These are phyloP conservation scores for Phytophthora foliorum DNA, from an alignment of 352 stramenopile genomes.

Conservation along the genomic window DNA sequence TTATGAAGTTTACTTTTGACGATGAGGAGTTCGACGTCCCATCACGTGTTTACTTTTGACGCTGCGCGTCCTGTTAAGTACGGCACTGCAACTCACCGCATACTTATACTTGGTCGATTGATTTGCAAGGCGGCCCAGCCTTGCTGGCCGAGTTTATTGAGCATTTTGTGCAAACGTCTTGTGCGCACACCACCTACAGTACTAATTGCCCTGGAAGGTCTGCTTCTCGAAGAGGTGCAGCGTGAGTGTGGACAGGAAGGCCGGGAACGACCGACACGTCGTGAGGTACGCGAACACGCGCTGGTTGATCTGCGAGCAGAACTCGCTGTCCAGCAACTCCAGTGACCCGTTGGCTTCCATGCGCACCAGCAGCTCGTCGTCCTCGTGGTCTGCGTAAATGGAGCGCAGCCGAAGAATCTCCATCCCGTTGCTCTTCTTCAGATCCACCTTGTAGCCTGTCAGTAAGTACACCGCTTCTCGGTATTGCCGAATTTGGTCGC, in stretches of 20 bases:
- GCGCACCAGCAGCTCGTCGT: slow-evolving; percentile 87
- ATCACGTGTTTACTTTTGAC: slow-evolving; percentile 40
- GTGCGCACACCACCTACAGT: not conserved
- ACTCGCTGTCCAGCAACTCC: slow-evolving; percentile 89
- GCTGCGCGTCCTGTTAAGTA: not conserved
- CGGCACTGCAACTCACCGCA: slow-evolving; percentile 9
- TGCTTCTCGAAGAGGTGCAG: slow-evolving; percentile 92
- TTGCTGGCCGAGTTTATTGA: slow-evolving; percentile 12
- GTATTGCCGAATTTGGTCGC: slow-evolving; percentile 91
- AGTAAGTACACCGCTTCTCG: slow-evolving; percentile 91
- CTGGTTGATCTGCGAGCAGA: slow-evolving; percentile 68
- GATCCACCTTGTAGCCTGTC: slow-evolving; percentile 90
- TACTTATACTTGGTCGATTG: too few relatives aligned
- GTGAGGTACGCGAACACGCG: slow-evolving; percentile 43
- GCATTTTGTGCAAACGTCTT: slow-evolving; percentile 26
- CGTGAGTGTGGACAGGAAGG: slow-evolving; percentile 90
- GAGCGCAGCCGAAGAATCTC: slow-evolving; percentile 82
- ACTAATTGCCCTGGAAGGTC: slow-evolving; percentile 85
- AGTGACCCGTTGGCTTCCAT: slow-evolving; percentile 80
- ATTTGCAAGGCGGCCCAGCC: slow-evolving; percentile 7
- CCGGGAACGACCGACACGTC: slow-evolving; percentile 89
- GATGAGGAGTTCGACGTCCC: slow-evolving; percentile 31
- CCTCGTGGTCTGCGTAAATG: slow-evolving; percentile 87
- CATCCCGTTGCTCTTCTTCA: slow-evolving; percentile 83
- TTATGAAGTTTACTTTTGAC: not conserved